Base-by-base conservation (phyloP, 148 eudicot genomes). In the Euryodendron excelsum region DNA sequence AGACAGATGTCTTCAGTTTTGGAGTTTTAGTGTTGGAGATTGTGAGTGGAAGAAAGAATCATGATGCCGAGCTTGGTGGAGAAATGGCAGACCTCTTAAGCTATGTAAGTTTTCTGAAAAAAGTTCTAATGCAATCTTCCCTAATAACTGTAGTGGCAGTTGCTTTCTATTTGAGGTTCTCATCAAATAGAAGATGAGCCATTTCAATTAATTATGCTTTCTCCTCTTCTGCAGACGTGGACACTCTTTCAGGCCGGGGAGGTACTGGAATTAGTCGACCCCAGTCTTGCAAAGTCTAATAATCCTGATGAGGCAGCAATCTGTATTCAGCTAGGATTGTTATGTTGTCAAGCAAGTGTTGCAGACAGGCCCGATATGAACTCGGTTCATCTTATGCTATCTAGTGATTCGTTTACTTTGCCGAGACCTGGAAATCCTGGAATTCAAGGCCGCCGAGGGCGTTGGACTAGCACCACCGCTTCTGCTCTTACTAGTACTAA, bases 1-100 rank as follows among this genome's bases (percentile, higher is more conserved):
- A 94, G 84, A 84, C 97, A 2, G 97, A 94, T 84, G 94, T 94
- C 17, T 94, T 89, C 79, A 92, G 97, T 78, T 94, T 86, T 62
- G 98, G 98, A 69, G 71, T 94, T 63, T 70, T 94, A 83, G 79
- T 87, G 11, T 76, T 94, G 81, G 98, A 94, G 87, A 87, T 94
- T 78, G 91, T 94, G 70, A 84, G 98, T 79, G 98, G 98, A 15
- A 86, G 98, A 63, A 92, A 87, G 81, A 92, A 88, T 61, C 34
- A 74, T 71, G 89, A 82, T 28, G 74, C 62, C 44, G 67, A 47
- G 72, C 92, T 88, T 85, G 97, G 91, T 9, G 69, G 77, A 31
- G 89, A 81, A 36, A 86, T 85, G 73, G 87, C 87, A 36, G 97
- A 92, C 82, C 91, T 94, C 80, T 83, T 94, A 84, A 88, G 70